A percentile compares a stretch with the other conserved stretches of the same genome.
Evolutionary conservation across 495 filamentous ascomycete species (phyloP).

Genomic region (Astrothelium subdiscretum): DNA sequence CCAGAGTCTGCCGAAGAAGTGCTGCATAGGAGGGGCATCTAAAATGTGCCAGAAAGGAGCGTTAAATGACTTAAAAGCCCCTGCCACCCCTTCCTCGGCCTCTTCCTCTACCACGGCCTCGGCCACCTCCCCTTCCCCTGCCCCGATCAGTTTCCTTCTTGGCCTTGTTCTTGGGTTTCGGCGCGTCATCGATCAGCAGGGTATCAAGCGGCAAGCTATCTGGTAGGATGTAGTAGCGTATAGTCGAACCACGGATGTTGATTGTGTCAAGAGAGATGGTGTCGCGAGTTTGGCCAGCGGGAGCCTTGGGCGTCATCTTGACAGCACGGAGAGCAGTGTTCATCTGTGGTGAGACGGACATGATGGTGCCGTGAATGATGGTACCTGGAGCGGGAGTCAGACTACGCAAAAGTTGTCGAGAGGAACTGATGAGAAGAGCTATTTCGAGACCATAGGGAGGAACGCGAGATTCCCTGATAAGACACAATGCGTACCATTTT

Average conservation of each 20-base stretch:
- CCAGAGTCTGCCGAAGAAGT: background rate
- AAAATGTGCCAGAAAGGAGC: background rate
- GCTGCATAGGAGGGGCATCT: background rate
- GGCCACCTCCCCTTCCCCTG: conserved; percentile 6
- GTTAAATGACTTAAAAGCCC: conserved; percentile 11
- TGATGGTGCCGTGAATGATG: conserved; percentile 90
- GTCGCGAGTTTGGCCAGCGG: conserved; percentile 41
- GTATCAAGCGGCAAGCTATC: conserved; percentile 91
- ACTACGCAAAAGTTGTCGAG: background rate
- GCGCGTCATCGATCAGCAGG: conserved; percentile 85
- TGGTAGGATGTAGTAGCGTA: conserved; percentile 88
- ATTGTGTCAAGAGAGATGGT: conserved; percentile 84
- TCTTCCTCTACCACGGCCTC: conserved; percentile 6
- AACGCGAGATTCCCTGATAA: background rate
- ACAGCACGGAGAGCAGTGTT: conserved; percentile 88
- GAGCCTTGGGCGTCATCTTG: conserved; percentile 79
- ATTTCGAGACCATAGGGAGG: background rate
- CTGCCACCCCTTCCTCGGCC: conserved; percentile 15
- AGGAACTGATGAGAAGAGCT: background rate
- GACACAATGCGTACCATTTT: conserved; percentile 59
- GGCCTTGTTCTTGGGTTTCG: conserved; percentile 99
- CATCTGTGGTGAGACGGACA: conserved; percentile 91
- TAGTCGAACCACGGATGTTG: conserved; percentile 86
- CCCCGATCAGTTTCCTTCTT: conserved; percentile 78
- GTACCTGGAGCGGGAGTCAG: conserved; percentile 48